These are phyloP conservation scores for Porogramme epimiltina DNA, from an alignment of 1,284 basidiomycete genomes.

Conservation along the genomic window DNA sequence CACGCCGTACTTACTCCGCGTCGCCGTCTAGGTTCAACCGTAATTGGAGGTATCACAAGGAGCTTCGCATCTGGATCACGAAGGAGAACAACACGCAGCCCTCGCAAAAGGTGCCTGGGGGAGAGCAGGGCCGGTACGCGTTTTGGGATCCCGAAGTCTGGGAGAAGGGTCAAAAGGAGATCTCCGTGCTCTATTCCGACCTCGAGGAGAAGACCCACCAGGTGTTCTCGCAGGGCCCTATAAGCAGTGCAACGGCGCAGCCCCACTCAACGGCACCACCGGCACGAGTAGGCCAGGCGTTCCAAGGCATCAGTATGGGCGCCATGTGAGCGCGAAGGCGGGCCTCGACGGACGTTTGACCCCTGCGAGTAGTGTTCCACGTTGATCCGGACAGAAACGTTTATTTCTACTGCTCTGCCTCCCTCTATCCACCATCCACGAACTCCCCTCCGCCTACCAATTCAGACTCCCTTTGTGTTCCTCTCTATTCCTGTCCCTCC, in stretches of 20 bases:
- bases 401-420: not conserved
- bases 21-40: slow-evolving; percentile 74
- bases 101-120: slow-evolving; percentile 86
- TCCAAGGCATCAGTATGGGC: slow-evolving; percentile 39
- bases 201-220: slow-evolving; percentile 83
- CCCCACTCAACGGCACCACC: slow-evolving; percentile 39
- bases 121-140: slow-evolving; percentile 88
- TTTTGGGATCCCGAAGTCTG: slow-evolving; percentile 92
- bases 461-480: slow-evolving; percentile 10
- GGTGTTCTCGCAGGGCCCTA: slow-evolving; percentile 56
- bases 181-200: slow-evolving; percentile 84
- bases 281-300: slow-evolving; percentile 28
- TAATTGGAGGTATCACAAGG: slow-evolving; percentile 98
- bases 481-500: slow-evolving; percentile 5
- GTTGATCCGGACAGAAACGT: slow-evolving; percentile 19
- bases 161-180: slow-evolving; percentile 85
- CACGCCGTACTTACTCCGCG: slow-evolving; percentile 1
- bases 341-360: not conserved
- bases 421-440: too few species aligned
- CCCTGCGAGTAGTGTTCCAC: not conserved
- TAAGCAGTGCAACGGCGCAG: slow-evolving; percentile 33
- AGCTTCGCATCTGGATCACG: slow-evolving; percentile 92
- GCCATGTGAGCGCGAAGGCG: slow-evolving; percentile 30
- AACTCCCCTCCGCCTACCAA: slow-evolving; percentile 1
- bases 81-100: slow-evolving; percentile 86